Conservation (phyloP, 306 rosid genomes). For the Sicyos baderoa region DNA sequence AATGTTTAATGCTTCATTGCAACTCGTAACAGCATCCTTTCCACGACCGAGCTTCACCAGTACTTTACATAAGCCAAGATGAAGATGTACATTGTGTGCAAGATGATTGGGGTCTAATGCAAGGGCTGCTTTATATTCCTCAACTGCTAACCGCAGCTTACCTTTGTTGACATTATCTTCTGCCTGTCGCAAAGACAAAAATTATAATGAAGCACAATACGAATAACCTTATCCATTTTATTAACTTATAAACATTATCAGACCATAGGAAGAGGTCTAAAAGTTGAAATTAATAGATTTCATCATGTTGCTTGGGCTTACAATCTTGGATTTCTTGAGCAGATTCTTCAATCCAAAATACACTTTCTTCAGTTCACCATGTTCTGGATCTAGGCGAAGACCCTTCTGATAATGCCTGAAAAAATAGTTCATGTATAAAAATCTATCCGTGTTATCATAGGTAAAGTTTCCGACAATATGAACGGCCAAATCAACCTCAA, state of each 20-base stretch:
- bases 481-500: slow-evolving; percentile 44
- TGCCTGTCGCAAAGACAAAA: slow-evolving; percentile 43
- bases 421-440: slow-evolving; percentile 11
- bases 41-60: slow-evolving; percentile 89
- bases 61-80: slow-evolving; percentile 84
- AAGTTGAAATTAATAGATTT: neutral
- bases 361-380: slow-evolving; percentile 77
- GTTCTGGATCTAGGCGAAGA: slow-evolving; percentile 97
- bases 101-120: slow-evolving; percentile 76
- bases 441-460: neutral
- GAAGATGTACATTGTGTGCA: slow-evolving; percentile 84
- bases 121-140: slow-evolving; percentile 72
- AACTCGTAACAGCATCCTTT: slow-evolving; percentile 84
- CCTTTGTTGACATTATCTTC: slow-evolving; percentile 89
- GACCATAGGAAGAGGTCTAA: neutral
- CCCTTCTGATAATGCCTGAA: slow-evolving; percentile 96
- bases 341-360: slow-evolving; percentile 90
- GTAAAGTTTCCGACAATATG: slow-evolving; percentile 6
- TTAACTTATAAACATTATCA: too few relatives aligned
- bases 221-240: neutral
- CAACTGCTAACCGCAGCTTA: slow-evolving; percentile 80
- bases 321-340: slow-evolving; percentile 83
- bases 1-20: slow-evolving; percentile 69
- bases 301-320: slow-evolving; percentile 29
- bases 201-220: slow-evolving; percentile 20